A percentile compares a stretch with the other conserved stretches of the same genome.
Evolutionary conservation across 805 yeast species (phyloP).

Genomic region (Wickerhamiella domercqiae): DNA sequence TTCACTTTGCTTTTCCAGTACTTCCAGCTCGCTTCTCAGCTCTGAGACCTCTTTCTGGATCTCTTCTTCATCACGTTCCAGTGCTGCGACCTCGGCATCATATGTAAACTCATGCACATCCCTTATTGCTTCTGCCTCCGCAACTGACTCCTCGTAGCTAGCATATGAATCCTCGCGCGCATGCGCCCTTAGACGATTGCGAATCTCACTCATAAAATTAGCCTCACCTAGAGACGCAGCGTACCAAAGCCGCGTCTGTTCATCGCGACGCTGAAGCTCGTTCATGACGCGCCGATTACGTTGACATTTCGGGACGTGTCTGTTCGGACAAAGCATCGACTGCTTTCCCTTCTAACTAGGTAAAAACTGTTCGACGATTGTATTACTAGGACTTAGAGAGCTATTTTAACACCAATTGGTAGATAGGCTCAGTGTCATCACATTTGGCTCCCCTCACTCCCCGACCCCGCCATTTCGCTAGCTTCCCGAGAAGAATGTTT

Average conservation of each 20-base stretch:
- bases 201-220: neutral
- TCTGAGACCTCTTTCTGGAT: neutral
- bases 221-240: neutral
- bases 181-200: neutral
- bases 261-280: too few species aligned
- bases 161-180: neutral
- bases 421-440: too few species aligned
- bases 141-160: neutral
- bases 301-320: neutral
- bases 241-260: neutral
- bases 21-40: neutral
- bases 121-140: neutral
- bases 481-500: too few species aligned
- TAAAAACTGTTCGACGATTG: too few species aligned
- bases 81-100: conserved; percentile 1
- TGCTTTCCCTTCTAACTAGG: too few species aligned
- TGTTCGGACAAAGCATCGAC: too few species aligned
- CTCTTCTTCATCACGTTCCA: neutral
- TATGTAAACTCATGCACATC: neutral
- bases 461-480: too few species aligned
- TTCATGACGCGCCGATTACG: neutral
- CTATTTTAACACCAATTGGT: too few species aligned
- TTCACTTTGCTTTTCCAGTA: neutral
- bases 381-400: too few species aligned
- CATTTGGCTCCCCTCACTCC: too few species aligned